These are phyloP conservation scores for Helichrysum umbraculigerum DNA, from an alignment of 129 eudicot genomes.

Conservation along the genomic window DNA sequence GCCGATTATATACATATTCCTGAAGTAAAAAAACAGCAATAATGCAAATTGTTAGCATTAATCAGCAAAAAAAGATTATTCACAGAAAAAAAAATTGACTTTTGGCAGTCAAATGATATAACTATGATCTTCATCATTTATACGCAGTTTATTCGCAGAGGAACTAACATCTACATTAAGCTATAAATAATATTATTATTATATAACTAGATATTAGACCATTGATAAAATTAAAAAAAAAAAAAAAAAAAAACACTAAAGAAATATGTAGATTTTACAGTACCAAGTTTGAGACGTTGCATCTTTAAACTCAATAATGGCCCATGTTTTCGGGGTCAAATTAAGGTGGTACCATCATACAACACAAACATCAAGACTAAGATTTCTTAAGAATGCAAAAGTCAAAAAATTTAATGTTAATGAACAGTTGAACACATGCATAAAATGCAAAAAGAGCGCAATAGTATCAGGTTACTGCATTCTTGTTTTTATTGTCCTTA, in stretches of 20 bases:
- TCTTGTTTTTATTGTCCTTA: slow-evolving; percentile 2
- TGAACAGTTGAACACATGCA: neutral
- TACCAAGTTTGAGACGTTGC: slow-evolving; percentile 19
- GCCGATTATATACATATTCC: slow-evolving; percentile 87
- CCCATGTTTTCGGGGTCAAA: slow-evolving; percentile 11
- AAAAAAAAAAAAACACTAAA: no score
- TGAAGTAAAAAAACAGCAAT: slow-evolving; percentile 31
- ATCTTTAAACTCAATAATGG: slow-evolving; percentile 23
- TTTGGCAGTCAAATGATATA: slow-evolving; percentile 6
- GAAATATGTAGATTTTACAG: slow-evolving; percentile 4
- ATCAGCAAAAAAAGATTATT: slow-evolving; percentile 9
- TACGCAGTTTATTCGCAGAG: neutral
- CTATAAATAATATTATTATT: neutral
- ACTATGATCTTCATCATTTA: neutral
- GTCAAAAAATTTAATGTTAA: neutral
- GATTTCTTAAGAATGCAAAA: neutral
- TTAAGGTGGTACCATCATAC: neutral
- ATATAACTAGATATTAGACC: neutral
- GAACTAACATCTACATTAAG: neutral
- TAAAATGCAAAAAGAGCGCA: slow-evolving; percentile 13
- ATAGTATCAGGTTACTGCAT: neutral
- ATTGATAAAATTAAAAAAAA: neutral
- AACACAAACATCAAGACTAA: slow-evolving; percentile 4
- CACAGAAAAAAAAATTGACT: neutral
- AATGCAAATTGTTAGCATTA: neutral